phyloP scores from a whole-genome alignment of 1,284 basidiomycete species.

The Rhizoctonia solani region DNA sequence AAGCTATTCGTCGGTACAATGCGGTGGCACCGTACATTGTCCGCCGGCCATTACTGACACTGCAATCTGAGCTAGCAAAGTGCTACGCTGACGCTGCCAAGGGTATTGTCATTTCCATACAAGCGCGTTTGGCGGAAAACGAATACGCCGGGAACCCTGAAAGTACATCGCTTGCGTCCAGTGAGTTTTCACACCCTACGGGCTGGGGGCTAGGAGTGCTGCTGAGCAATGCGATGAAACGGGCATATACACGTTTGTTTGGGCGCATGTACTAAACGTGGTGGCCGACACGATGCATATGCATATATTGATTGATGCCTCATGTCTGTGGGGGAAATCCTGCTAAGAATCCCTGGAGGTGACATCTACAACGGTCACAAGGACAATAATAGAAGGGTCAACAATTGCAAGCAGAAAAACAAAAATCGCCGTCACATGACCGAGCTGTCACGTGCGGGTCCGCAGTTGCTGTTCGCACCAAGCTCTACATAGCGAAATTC shows the following conservation, averaged over 20 bases:
- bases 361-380: too few relatives aligned
- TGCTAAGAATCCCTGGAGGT: too few relatives aligned
- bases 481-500: too few relatives aligned
- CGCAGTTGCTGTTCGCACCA: too few relatives aligned
- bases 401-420: too few relatives aligned
- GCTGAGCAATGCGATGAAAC: constrained; percentile 25
- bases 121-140: constrained; percentile 2
- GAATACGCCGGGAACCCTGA: too few relatives aligned
- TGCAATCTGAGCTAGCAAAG: constrained; percentile 61
- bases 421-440: constrained; percentile 24
- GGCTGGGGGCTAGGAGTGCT: not conserved
- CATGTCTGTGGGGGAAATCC: constrained; percentile 15
- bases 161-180: too few relatives aligned
- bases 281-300: not conserved
- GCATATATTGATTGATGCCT: constrained; percentile 27
- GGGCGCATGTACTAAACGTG: too few relatives aligned
- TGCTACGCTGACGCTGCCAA: constrained; percentile 56
- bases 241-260: constrained; percentile 28
- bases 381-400: too few relatives aligned
- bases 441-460: too few relatives aligned
- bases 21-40: constrained; percentile 76
- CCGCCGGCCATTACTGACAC: constrained; percentile 61
- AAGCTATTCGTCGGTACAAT: constrained; percentile 77
- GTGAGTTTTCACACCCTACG: too few relatives aligned
- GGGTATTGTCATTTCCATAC: constrained; percentile 4